Evolutionary conservation across 352 stramenopile genomes (phyloP), one percentile per base, ranked within the genome.

Genomic region (Blastocystis sp.): DNA sequence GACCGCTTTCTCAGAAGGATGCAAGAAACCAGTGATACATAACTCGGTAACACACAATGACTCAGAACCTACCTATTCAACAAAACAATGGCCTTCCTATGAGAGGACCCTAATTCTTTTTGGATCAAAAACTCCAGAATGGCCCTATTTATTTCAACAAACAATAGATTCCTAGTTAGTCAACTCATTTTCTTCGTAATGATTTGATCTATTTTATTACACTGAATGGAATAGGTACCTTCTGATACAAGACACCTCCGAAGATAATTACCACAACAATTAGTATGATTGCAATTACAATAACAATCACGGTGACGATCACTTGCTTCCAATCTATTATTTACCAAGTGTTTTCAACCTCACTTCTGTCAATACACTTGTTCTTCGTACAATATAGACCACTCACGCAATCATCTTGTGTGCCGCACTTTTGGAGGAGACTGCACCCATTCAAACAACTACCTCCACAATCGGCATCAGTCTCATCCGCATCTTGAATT

Each of bases 331-430:
- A 84, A 27, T 84, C 73, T 84, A 84, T 30, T 0, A 11, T 53
- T 68, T 4, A 84, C 9, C 24, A 5, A 22, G 15, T 24, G 33
- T 5, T 27, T 57, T 1, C 24, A 68, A 3, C 7, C 24, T 13
- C 35, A 84, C 73, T 84, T 51, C 73, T 44, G 35, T 84, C 73
- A 69, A 84, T 42, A 69, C 73, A 84, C 73, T 84, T 84, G 24
- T 64, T 64, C 53, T 68, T 84, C 2, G 73, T 84, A 42, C 73
- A 84, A 30, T 66, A 84, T 13, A 84, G 17, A 35, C 73, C 73
- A 17, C 48, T 37, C 5, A 68, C 56, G n/a, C 73, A 84, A n/a
- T 84, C 73, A 42, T 7, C 0, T n/a, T 84, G 24, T 0, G 11
- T 66, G 0, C 48, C 4, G 30, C 73, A 84, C 13, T 66, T 62